Conservation (phyloP, 805 yeast genomes). For the Yarrowia sp. region DNA sequence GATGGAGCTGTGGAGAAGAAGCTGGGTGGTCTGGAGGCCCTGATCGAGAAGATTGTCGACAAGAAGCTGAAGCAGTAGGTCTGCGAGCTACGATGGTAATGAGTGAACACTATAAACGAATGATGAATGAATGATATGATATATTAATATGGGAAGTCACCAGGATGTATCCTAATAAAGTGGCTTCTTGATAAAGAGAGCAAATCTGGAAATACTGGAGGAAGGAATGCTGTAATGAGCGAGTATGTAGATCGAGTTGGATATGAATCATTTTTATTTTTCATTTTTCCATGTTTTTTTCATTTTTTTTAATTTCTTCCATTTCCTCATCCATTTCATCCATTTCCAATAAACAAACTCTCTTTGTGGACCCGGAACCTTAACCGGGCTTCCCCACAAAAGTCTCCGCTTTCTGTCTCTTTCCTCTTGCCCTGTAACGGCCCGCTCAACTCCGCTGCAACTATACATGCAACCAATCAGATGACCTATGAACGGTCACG, state of each 20-base stretch:
- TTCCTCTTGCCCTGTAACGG: neutral
- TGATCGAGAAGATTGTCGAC: conserved; percentile 50
- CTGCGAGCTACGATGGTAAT: too few relatives aligned
- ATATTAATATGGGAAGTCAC: too few relatives aligned
- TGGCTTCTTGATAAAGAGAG: too few relatives aligned
- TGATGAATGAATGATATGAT: neutral
- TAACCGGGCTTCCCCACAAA: neutral
- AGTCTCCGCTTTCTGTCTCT: neutral
- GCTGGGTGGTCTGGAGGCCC: conserved; percentile 47
- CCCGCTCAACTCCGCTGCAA: conserved; percentile 15
- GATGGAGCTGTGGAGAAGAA: conserved; percentile 54
- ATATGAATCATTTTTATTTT: too few relatives aligned
- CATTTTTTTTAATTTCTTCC: too few relatives aligned
- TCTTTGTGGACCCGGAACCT: neutral
- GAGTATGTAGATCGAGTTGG: too few relatives aligned
- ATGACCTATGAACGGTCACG: neutral
- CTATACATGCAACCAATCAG: neutral
- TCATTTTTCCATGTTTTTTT: too few relatives aligned
- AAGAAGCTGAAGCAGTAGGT: conserved; percentile 38
- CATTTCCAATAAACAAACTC: neutral
- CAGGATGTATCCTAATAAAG: too few relatives aligned
- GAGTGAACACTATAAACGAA: neutral
- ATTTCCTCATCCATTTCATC: too few relatives aligned
- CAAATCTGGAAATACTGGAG: too few relatives aligned
- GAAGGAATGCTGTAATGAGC: too few relatives aligned